phyloP scores from a whole-genome alignment of 352 stramenopile genomes.

The Thalassiosira exigua region DNA sequence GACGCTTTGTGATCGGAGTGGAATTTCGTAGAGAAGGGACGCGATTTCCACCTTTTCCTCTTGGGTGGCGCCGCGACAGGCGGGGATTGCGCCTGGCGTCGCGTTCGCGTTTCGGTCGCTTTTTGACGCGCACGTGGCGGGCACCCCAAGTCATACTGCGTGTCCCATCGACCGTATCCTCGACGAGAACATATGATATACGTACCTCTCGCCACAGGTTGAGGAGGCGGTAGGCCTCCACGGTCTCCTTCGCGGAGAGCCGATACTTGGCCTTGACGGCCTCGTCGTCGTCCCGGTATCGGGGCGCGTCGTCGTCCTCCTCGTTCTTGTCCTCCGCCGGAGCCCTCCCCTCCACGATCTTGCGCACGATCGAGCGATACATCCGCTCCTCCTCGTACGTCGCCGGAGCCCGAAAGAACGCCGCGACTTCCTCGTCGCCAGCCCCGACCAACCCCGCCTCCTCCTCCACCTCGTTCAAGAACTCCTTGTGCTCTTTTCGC shows the following conservation, averaged over 20 bases:
- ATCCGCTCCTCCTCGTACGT: slow-evolving; percentile 32
- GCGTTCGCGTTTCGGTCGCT: no score
- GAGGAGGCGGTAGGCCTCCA: slow-evolving; percentile 45
- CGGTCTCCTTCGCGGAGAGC: slow-evolving; percentile 39
- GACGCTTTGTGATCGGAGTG: no score
- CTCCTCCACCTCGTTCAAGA: slow-evolving; percentile 31
- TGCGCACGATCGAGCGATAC: slow-evolving; percentile 41
- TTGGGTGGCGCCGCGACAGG: no score
- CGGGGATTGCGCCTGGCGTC: no score
- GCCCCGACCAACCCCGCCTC: slow-evolving; percentile 1
- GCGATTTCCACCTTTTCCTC: no score
- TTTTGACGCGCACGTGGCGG: no score
- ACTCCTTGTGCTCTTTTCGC: slow-evolving; percentile 21
- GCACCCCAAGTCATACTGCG: no score
- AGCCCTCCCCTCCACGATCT: slow-evolving; percentile 32
- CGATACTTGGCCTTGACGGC: slow-evolving; percentile 25
- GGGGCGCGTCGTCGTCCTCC: slow-evolving; percentile 8
- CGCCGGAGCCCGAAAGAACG: slow-evolving; percentile 42
- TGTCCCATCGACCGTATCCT: no score
- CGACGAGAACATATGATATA: no score
- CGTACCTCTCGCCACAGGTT: slow-evolving; percentile 52
- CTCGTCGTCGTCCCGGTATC: slow-evolving; percentile 1
- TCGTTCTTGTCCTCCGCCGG: slow-evolving; percentile 9
- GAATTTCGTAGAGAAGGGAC: no score
- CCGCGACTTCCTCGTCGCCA: slow-evolving; percentile 32